These are phyloP conservation scores for Yarrowia sp. DNA, from an alignment of 805 yeast species.

Conservation along the genomic window DNA sequence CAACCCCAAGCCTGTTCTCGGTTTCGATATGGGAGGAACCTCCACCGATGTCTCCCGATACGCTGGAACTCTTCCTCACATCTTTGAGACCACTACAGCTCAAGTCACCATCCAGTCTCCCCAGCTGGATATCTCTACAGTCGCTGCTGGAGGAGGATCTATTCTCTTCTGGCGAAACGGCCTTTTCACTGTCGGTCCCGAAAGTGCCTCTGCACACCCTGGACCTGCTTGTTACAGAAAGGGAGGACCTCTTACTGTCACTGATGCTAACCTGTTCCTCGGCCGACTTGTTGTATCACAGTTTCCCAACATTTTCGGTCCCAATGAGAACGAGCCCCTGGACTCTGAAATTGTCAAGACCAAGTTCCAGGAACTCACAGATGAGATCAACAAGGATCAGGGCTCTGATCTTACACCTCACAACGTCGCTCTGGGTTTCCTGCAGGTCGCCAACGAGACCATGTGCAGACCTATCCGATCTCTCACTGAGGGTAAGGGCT, in stretches of 20 bases:
- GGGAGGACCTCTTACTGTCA: conserved; percentile 78
- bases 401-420: conserved; percentile 48
- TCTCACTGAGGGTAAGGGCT: conserved; percentile 81
- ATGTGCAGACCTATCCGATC: conserved; percentile 91
- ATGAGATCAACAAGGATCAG: conserved; percentile 53
- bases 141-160: conserved; percentile 85
- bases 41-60: conserved; percentile 81
- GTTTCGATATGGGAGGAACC: conserved; percentile 91
- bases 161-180: conserved; percentile 67
- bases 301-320: conserved; percentile 83
- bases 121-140: conserved; percentile 75
- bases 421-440: conserved; percentile 76
- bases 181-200: conserved; percentile 79
- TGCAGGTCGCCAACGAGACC: conserved; percentile 79
- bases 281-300: conserved; percentile 71
- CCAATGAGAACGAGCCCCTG: conserved; percentile 67
- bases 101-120: conserved; percentile 83
- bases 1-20: conserved; percentile 54
- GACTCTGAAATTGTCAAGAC: conserved; percentile 52
- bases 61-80: conserved; percentile 68
- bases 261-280: conserved; percentile 75
- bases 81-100: conserved; percentile 80
- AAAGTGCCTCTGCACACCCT: conserved; percentile 83
- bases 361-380: conserved; percentile 56
- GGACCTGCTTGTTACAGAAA: conserved; percentile 87